Conservation (phyloP, 192 early-diverging fungal genomes). For the Mortierella alpina region DNA sequence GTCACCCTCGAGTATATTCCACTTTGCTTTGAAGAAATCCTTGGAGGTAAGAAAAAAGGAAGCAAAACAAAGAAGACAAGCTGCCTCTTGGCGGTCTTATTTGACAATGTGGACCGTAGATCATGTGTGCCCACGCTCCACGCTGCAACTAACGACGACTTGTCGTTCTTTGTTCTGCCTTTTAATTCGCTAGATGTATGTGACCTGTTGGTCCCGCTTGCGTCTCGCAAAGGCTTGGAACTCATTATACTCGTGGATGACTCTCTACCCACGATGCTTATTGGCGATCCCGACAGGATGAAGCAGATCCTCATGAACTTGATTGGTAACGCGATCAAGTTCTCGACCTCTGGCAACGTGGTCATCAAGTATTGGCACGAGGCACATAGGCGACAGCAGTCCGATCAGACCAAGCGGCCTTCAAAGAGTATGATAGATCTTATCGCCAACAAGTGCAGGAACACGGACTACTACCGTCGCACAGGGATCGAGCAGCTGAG, state of each 20-base stretch:
- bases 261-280: constrained; percentile 65
- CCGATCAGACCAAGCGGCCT: not conserved
- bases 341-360: constrained; percentile 37
- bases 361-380: constrained; percentile 50
- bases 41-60: constrained; percentile 43
- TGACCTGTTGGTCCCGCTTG: constrained; percentile 72
- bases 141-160: not conserved
- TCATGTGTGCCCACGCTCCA: too few relatives aligned
- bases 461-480: not conserved
- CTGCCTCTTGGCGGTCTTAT: too few relatives aligned
- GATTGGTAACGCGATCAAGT: constrained; percentile 80
- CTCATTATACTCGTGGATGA: constrained; percentile 67
- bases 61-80: not conserved
- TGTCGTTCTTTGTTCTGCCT: not conserved
- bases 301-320: constrained; percentile 82
- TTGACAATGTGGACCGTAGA: too few relatives aligned
- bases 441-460: constrained; percentile 3
- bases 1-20: constrained; percentile 58
- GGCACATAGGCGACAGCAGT: constrained; percentile 9
- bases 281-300: constrained; percentile 75
- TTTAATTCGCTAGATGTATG: constrained; percentile 45
- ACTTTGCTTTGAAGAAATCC: constrained; percentile 55
- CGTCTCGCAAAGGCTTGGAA: constrained; percentile 69
- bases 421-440: constrained; percentile 8
- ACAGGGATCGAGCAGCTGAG: constrained; percentile 1